These are phyloP conservation scores for Suhomyces coccinellae DNA, from an alignment of 1,139 yeast genomes.

Conservation along the genomic window DNA sequence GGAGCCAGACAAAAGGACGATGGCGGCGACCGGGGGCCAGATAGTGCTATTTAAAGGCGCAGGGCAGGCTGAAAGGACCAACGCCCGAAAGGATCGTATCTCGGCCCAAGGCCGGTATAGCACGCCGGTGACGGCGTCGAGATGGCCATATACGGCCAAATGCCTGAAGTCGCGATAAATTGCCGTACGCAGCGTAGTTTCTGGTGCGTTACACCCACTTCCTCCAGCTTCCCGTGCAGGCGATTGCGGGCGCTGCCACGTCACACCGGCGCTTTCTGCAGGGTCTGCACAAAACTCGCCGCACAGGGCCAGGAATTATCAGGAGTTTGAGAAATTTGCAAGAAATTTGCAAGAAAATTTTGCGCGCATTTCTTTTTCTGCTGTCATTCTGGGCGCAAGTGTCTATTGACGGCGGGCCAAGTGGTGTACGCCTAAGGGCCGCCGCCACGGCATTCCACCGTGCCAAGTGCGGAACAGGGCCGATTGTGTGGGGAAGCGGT, in stretches of 20 bases:
- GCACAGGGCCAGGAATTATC: too few relatives aligned
- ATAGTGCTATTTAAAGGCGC: neutral
- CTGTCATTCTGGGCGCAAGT: neutral
- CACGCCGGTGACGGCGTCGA: neutral
- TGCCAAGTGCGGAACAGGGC: neutral
- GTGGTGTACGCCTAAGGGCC: neutral
- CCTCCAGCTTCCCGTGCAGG: too few relatives aligned
- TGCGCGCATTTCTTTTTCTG: neutral
- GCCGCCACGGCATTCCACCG: neutral
- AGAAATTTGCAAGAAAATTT: neutral
- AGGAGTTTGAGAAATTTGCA: neutral
- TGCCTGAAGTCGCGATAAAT: constrained; percentile 2
- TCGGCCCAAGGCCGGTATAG: neutral
- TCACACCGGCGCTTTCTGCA: too few relatives aligned
- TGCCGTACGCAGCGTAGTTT: neutral
- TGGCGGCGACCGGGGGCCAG: too few relatives aligned
- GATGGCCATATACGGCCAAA: neutral
- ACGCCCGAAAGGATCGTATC: neutral
- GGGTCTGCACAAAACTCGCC: too few relatives aligned
- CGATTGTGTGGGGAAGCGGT: neutral
- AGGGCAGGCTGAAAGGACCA: neutral
- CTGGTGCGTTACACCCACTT: neutral
- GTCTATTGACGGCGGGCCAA: neutral
- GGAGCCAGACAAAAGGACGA: too few relatives aligned
- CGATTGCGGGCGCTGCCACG: too few relatives aligned